Base-by-base conservation (phyloP, 83 land plant species). In the Isoetes engelmannii region DNA sequence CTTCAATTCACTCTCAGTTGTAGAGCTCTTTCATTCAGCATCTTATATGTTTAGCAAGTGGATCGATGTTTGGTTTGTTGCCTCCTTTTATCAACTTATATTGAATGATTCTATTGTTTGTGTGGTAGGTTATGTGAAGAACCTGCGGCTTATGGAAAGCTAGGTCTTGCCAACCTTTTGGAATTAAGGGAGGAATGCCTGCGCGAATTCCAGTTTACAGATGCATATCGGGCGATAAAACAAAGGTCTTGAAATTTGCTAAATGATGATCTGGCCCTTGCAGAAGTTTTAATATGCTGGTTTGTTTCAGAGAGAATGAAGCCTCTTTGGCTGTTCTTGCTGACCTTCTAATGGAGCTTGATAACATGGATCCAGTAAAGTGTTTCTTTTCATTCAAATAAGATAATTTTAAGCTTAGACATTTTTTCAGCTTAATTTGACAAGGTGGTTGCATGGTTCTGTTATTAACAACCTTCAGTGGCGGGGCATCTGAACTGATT, bases 71-170 rank as follows among this genome's bases (percentile, higher is more conserved):
- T 28, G 37, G 0, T 28, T 28, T 28, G 37, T 28, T 28, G 2
- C 37, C 37, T 28, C 37, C 37, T 28, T 28, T 28, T 2, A 28
- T 28, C 37, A 28, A 28, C 1, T 28, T 28, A 28, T 28, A 28
- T 28, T 28, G 37, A 28, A 28, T 28, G 37, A 28, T 28, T 28
- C 37, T 28, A 69, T 13, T 55, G 7, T 8, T 44, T 69, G 12
- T 17, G 43, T 45, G 45, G 37, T 70, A 95, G 99, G 75, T 84
- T 95, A 82, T 84, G 82, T 80, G 97, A 95, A 82, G 99, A 95
- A 75, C 99, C 99, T n/a, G 90, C 97, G 60, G 99, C 99, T 37
- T 95, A 95, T 86, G 99, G 99, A 43, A 95, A 86, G 74, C 80
- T 95, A 10, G 96, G 97, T 48, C 80, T 95, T 56, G 99, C 97